phyloP scores from a whole-genome alignment of 2,329 filamentous ascomycete genomes.

The Pseudogymnoascus sp. region DNA sequence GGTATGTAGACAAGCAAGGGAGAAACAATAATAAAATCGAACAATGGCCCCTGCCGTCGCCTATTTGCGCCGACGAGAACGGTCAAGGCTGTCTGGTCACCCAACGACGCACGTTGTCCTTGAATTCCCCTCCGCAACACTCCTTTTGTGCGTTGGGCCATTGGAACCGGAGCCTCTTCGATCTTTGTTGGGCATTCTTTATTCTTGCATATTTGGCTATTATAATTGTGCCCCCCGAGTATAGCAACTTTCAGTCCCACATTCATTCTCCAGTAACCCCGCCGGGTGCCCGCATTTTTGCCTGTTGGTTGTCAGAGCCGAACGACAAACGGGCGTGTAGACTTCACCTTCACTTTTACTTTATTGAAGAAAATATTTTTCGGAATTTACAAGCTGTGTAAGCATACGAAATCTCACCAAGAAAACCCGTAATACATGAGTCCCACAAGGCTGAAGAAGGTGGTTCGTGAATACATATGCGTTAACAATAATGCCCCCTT shows the following conservation, averaged over 20 bases:
- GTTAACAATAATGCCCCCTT: background rate
- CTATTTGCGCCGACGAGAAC: background rate
- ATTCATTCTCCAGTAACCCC: background rate
- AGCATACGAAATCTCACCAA: background rate
- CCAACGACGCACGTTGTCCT: background rate
- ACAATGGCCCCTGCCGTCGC: slow-evolving; percentile 3
- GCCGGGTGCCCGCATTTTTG: background rate
- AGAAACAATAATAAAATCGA: background rate
- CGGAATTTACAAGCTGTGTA: background rate
- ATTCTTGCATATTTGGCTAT: background rate
- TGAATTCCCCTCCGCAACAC: background rate
- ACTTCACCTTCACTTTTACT: background rate
- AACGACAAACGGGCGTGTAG: background rate
- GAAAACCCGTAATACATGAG: background rate
- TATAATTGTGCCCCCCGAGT: background rate
- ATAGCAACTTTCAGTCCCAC: background rate
- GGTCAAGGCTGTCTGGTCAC: background rate
- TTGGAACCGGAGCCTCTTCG: background rate
- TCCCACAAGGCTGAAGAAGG: background rate
- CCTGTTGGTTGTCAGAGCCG: background rate
- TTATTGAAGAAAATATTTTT: background rate
- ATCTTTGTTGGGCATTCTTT: slow-evolving; percentile 2
- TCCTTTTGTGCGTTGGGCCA: background rate
- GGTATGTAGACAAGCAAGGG: background rate
- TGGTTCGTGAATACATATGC: background rate